Evolutionary conservation across 73 alveolate genomes (phyloP), one percentile per base, ranked within the genome.

Genomic region (Paraurostyla sp.): DNA sequence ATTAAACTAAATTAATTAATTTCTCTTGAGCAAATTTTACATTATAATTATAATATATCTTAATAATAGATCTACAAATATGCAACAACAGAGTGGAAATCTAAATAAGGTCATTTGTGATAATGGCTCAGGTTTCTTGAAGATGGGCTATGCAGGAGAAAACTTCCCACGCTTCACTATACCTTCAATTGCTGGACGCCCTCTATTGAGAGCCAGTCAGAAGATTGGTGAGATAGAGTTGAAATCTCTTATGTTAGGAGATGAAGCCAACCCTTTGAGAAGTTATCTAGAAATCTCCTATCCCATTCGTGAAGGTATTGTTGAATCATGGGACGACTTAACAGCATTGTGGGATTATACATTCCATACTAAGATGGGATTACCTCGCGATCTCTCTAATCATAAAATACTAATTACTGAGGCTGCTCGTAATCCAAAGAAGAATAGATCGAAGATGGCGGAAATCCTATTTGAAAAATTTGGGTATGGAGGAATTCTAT

Each of bases 231-330:
- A 93, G 46, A 92, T 87, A 65, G 95, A 92, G 46, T 83, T 93
- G 29, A 93, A 90, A 80, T 94, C 75, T 48, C 50, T 97, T 49
- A 95, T 97, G 99, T 90, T 97, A 62, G 99, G 98, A 27, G 99
- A 97, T 80, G 99, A 97, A 73, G 98, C 98, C 15, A 94, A 71
- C 15, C 97, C 98, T 38, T 91, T 90, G 36, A 91, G 98, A 85
- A 86, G 96, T 16, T 84, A 90, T 86, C 88, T 96, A 35, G 99
- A 97, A 68, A 82, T 97, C 65, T 59, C 98, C 0, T 96, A 96
- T 78, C 99, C 99, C 4, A 85, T 97, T 48, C 94, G 91, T 69
- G 99, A 98, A 80, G 99, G 99, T 33, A 96, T 93, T 16, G 97
- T 98, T 20, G 68, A 81, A 60, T 96, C 97, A 84, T 97, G 98